These are phyloP conservation scores for Cordyceps militaris DNA, from an alignment of 2,329 filamentous ascomycete species.

Conservation along the genomic window DNA sequence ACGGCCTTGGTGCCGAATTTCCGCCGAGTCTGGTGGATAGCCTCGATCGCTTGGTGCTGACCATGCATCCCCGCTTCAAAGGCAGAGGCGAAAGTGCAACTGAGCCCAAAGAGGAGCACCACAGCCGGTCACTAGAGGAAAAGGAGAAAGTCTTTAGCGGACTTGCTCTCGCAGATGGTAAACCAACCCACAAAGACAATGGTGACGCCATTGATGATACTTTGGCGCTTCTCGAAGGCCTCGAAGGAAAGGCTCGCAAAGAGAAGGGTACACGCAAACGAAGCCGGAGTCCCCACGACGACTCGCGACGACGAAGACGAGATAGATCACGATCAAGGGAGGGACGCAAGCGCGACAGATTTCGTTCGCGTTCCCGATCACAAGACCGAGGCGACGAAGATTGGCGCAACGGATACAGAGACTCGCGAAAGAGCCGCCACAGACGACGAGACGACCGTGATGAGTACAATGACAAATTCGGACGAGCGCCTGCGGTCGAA, in stretches of 20 bases:
- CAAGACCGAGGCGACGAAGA: constrained; percentile 39
- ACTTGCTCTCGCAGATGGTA: constrained; percentile 76
- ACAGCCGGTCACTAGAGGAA: constrained; percentile 49
- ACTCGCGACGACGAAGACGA: constrained; percentile 35
- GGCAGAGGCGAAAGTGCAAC: constrained; percentile 40
- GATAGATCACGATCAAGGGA: constrained; percentile 36
- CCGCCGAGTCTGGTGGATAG: constrained; percentile 83
- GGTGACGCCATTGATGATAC: constrained; percentile 82
- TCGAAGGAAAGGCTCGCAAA: constrained; percentile 61
- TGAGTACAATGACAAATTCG: constrained; percentile 53
- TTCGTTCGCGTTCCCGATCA: constrained; percentile 32
- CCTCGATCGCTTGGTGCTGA: constrained; percentile 78
- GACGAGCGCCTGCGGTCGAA: constrained; percentile 60
- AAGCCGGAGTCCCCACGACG: constrained; percentile 50
- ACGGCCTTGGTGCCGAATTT: constrained; percentile 72
- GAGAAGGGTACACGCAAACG: constrained; percentile 46
- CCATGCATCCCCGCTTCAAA: constrained; percentile 88
- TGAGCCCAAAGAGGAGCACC: constrained; percentile 32
- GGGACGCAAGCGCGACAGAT: constrained; percentile 29
- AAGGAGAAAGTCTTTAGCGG: constrained; percentile 89
- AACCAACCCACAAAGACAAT: constrained; percentile 30
- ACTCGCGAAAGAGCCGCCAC: constrained; percentile 28
- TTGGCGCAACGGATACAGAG: constrained; percentile 29
- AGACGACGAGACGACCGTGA: constrained; percentile 34
- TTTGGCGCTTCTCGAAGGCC: constrained; percentile 78